A percentile compares a stretch with the other conserved stretches of the same genome.
Conservation (phyloP, 768 basidiomycete species). For the Termitomyces sp. region DNA sequence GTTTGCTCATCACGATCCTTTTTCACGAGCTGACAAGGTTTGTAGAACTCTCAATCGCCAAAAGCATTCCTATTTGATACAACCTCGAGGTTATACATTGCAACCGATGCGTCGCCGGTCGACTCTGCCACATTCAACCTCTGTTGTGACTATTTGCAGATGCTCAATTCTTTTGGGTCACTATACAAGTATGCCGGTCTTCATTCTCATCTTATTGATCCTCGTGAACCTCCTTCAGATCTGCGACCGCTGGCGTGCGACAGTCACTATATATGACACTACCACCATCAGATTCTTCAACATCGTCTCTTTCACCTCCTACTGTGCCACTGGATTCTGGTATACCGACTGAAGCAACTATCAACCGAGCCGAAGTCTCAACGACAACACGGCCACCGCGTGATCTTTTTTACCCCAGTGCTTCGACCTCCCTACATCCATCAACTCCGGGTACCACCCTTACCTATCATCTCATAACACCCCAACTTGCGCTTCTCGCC, state of each 20-base stretch:
- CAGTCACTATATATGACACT: conserved; percentile 19
- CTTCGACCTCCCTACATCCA: conserved; percentile 56
- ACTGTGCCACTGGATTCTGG: conserved; percentile 13
- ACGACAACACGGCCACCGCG: conserved; percentile 20
- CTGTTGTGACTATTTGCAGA: conserved; percentile 87
- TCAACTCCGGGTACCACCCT: conserved; percentile 66
- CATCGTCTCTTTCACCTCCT: conserved; percentile 15
- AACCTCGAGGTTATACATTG: conserved; percentile 80
- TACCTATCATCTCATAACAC: conserved; percentile 78
- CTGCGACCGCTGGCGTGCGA: conserved; percentile 24
- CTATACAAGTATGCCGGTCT: conserved; percentile 64
- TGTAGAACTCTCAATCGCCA: conserved; percentile 83
- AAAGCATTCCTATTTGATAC: conserved; percentile 94
- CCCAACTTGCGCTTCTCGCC: conserved; percentile 64
- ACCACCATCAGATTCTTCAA: conserved; percentile 21
- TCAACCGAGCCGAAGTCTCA: conserved; percentile 1
- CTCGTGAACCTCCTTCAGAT: conserved; percentile 17
- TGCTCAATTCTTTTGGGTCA: conserved; percentile 80
- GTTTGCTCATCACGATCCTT: conserved; percentile 15
- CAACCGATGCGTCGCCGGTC: conserved; percentile 89
- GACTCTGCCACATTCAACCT: conserved; percentile 84
- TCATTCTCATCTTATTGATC: neutral
- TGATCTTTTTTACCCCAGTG: conserved; percentile 62
- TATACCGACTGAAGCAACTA: conserved; percentile 8
- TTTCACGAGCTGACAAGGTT: conserved; percentile 4